Percentiles rank a stretch among this genome's conserved stretches.
Conservation (phyloP, 495 filamentous ascomycete genomes). For the Daldinia vernicosa region DNA sequence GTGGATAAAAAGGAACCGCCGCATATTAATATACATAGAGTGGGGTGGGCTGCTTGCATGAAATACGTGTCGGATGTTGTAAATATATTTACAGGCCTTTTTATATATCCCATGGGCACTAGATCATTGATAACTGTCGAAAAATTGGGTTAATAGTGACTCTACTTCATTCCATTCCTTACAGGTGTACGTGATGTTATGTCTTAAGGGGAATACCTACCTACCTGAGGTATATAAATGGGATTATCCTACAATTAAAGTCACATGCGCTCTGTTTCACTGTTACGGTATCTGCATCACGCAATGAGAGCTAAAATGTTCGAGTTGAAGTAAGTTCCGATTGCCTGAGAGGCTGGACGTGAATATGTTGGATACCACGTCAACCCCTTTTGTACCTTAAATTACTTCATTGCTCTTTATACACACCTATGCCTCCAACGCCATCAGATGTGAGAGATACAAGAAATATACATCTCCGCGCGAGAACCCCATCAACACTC, state of each 20-base stretch:
- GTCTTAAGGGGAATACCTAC: neutral
- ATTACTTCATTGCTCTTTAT: conserved; percentile 5
- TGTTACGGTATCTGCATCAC: neutral
- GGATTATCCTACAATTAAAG: neutral
- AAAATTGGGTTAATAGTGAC: too few species aligned
- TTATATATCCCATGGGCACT: conserved; percentile 3
- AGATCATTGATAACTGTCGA: neutral
- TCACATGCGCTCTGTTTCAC: neutral
- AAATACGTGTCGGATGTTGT: conserved; percentile 12
- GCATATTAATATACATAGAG: conserved; percentile 39
- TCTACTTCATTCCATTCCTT: neutral
- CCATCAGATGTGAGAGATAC: neutral
- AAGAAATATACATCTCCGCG: conserved; percentile 1
- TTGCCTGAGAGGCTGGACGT: neutral
- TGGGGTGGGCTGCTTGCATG: conserved; percentile 27
- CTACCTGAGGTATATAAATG: neutral
- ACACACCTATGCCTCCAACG: conserved; percentile 9
- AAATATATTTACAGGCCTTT: conserved; percentile 19
- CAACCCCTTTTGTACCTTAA: neutral
- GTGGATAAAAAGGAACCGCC: conserved; percentile 36
- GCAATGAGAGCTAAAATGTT: neutral
- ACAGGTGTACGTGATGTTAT: neutral
- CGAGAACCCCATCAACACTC: neutral
- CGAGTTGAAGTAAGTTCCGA: conserved; percentile 8
- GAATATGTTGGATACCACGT: conserved; percentile 7